Evolutionary conservation across 257 asterid genomes (phyloP).

Genomic region (Primulina eburnea): DNA sequence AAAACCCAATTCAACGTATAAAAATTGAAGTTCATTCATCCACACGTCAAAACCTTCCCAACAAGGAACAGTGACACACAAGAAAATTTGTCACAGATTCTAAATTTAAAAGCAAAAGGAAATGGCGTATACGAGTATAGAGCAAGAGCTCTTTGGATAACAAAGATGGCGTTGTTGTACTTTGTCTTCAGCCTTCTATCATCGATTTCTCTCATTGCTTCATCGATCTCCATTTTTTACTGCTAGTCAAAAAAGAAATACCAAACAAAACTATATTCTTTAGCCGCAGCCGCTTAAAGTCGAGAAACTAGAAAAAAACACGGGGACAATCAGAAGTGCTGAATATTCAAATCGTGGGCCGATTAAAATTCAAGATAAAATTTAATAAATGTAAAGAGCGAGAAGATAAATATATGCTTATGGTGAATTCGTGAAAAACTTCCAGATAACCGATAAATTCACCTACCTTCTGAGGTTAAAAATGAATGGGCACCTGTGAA

Average conservation of each 20-base stretch:
- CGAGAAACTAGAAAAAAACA: neutral
- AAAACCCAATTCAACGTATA: neutral
- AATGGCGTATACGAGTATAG: slow-evolving; percentile 63
- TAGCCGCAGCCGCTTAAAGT: neutral
- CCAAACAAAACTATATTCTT: neutral
- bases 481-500: neutral
- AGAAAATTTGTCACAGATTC: slow-evolving; percentile 4
- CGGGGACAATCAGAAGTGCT: neutral
- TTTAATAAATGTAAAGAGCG: neutral
- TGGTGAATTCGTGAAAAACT: neutral
- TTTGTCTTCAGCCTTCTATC: slow-evolving; percentile 79
- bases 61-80: neutral
- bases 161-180: slow-evolving; percentile 80
- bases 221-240: slow-evolving; percentile 73
- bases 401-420: too few species aligned
- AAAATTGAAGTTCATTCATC: neutral
- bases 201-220: slow-evolving; percentile 67
- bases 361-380: neutral
- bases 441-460: neutral
- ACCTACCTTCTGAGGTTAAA: neutral
- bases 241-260: neutral
- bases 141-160: slow-evolving; percentile 80
- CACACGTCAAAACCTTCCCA: neutral
- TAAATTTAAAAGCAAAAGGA: slow-evolving; percentile 16
- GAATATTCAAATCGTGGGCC: neutral